Percentiles rank a stretch among this genome's conserved stretches.
Conservation (phyloP, 495 filamentous ascomycete genomes). For the Zalerion maritima region DNA sequence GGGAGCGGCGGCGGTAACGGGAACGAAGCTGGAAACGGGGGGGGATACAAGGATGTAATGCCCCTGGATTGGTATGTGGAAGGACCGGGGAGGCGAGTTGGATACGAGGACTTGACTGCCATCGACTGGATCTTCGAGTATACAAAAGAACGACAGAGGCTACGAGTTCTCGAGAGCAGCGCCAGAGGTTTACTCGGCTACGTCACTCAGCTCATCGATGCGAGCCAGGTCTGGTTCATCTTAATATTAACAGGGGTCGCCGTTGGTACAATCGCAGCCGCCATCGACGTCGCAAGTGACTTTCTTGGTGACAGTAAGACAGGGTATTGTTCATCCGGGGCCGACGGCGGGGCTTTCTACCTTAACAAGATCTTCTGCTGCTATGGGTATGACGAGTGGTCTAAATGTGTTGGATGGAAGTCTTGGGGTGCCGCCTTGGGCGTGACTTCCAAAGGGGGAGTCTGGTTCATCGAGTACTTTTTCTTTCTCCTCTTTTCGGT, state of each 20-base stretch:
- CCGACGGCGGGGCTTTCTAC: slow-evolving; percentile 74
- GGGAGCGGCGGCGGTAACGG: slow-evolving; percentile 1
- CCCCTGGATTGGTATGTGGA: slow-evolving; percentile 80
- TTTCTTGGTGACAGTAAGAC: slow-evolving; percentile 91
- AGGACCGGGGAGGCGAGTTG: slow-evolving; percentile 78
- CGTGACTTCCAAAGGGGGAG: slow-evolving; percentile 46
- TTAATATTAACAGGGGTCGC: slow-evolving; percentile 61
- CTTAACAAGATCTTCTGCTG: slow-evolving; percentile 86
- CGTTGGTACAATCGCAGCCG: slow-evolving; percentile 70
- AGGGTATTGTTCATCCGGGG: slow-evolving; percentile 66
- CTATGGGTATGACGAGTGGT: slow-evolving; percentile 67
- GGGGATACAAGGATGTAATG: slow-evolving; percentile 42
- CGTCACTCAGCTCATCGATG: slow-evolving; percentile 55
- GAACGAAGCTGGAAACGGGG: slow-evolving; percentile 1
- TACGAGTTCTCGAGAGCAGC: slow-evolving; percentile 56
- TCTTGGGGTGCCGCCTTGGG: slow-evolving; percentile 68
- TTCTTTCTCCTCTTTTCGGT: slow-evolving; percentile 77
- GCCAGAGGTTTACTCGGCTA: slow-evolving; percentile 62
- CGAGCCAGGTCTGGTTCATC: slow-evolving; percentile 81
- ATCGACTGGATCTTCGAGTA: slow-evolving; percentile 99
- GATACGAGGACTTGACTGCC: slow-evolving; percentile 91
- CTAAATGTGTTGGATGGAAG: slow-evolving; percentile 71
- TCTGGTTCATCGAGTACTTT: slow-evolving; percentile 70
- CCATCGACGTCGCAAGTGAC: slow-evolving; percentile 82
- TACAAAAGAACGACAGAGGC: slow-evolving; percentile 83